phyloP scores from a whole-genome alignment of 768 basidiomycete genomes.

The Hypholoma sublateritium region DNA sequence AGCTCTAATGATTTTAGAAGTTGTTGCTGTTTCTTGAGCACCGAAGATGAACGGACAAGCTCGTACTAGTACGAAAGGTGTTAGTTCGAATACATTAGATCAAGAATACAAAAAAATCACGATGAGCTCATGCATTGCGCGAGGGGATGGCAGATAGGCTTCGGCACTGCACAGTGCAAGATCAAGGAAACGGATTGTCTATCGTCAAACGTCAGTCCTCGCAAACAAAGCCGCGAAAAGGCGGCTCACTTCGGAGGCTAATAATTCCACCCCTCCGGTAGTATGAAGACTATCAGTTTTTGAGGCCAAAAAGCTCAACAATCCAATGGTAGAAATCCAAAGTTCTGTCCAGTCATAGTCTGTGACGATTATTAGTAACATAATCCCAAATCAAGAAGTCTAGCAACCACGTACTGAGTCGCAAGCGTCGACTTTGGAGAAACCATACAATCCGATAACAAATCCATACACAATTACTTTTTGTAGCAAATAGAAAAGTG shows the following conservation, averaged over 20 bases:
- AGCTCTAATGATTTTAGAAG: conserved; percentile 43
- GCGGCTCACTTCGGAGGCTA: conserved; percentile 51
- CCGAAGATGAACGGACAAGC: conserved; percentile 53
- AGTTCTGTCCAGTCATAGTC: conserved; percentile 69
- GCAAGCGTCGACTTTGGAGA: conserved; percentile 49
- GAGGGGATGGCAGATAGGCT: conserved; percentile 50
- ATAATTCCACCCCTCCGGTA: conserved; percentile 50
- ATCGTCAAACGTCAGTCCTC: background rate
- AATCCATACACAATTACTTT: conserved; percentile 51
- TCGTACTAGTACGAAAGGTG: conserved; percentile 49
- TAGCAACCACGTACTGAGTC: conserved; percentile 47
- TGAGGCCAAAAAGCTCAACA: conserved; percentile 56
- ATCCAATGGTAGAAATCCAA: conserved; percentile 55
- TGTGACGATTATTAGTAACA: conserved; percentile 23
- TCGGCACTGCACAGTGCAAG: conserved; percentile 54
- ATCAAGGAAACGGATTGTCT: conserved; percentile 57
- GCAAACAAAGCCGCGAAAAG: background rate
- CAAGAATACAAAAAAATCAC: conserved; percentile 38
- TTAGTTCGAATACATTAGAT: conserved; percentile 2
- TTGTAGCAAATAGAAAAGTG: background rate
- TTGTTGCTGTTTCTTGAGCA: conserved; percentile 45
- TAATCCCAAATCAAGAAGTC: background rate
- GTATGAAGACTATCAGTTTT: conserved; percentile 53
- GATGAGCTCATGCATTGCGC: conserved; percentile 57
- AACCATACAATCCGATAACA: conserved; percentile 59